Evolutionary conservation across 768 basidiomycete species (phyloP), one percentile per base, ranked within the genome.

Genomic region (Tephrocybe sp.): DNA sequence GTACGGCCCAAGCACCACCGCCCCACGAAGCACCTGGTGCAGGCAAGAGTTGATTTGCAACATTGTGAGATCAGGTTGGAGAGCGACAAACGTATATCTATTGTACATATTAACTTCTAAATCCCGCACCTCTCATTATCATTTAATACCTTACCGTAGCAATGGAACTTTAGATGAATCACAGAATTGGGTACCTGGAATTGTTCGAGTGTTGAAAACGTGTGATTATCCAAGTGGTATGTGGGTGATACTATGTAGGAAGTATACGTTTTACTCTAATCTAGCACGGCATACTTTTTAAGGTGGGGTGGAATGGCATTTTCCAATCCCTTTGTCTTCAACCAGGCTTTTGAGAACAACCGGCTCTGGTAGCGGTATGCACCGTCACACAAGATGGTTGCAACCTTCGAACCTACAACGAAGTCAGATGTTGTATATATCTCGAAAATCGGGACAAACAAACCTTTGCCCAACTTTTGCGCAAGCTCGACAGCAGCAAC

Each of bases 331-430:
- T 98, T 98, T 30, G 79, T 73, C 64, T 84, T 75, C 41, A 99
- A 72, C 97, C 97, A 99, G 59, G 83, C 81, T 66, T 89, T 89
- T 14, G 94, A 97, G 74, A 99, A 99, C 30, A 99, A 73, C 10
- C 97, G 81, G 54, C 91, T 95, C 72, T 98, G 97, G 65, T 99
- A 97, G 64, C 97, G 82, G 64, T 98, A 96, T 39, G 97, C 97
- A 6, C 96, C 97, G 64, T 99, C 97, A 67, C 89, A 92, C 33
- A 99, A 71, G 46, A 98, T 79, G 4, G 97, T 99, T 1, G 85
- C 93, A 24, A 98, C 76, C 14, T 78, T 91, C 18, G 88, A 87
- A 30, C 90, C 90, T 93, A 48, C n/a, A 36, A 39, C 24, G 10
- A 23, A 20, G 23, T 30, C 24, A 45, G n/a, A 39, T 9, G 18